These are phyloP conservation scores for Penicillium ochrochloron DNA, from an alignment of 495 filamentous ascomycete species.

Conservation along the genomic window DNA sequence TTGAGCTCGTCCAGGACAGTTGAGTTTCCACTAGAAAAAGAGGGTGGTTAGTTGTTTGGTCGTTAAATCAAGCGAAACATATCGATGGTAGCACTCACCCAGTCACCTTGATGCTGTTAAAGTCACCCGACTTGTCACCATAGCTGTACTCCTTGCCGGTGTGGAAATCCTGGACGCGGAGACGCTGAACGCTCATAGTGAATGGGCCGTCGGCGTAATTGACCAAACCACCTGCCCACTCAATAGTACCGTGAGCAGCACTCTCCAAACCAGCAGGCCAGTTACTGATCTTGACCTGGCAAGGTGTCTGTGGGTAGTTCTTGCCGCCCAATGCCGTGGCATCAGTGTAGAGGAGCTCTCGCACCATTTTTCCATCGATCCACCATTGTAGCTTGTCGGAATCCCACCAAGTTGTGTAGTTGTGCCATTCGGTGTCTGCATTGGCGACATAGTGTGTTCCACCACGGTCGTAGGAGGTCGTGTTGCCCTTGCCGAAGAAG, in stretches of 20 bases:
- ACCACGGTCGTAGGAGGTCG: constrained; percentile 73
- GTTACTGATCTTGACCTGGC: constrained; percentile 76
- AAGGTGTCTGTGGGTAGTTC: constrained; percentile 89
- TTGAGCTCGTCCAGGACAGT: constrained; percentile 45
- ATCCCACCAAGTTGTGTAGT: constrained; percentile 91
- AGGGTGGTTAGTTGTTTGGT: background rate
- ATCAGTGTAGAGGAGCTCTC: constrained; percentile 64
- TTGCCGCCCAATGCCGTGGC: constrained; percentile 53
- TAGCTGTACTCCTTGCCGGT: constrained; percentile 47
- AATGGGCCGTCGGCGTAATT: constrained; percentile 70
- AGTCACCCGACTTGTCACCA: constrained; percentile 39
- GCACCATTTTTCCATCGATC: constrained; percentile 71
- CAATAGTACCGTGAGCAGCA: constrained; percentile 57
- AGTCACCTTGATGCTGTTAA: constrained; percentile 47
- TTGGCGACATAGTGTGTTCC: constrained; percentile 63
- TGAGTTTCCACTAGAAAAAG: constrained; percentile 58
- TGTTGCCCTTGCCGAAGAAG: constrained; percentile 90
- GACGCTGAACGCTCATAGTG: constrained; percentile 65
- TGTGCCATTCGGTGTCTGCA: constrained; percentile 72
- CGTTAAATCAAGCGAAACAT: background rate
- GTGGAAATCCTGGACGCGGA: constrained; percentile 46
- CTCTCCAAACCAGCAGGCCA: constrained; percentile 76
- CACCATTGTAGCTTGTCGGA: constrained; percentile 77
- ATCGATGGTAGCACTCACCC: constrained; percentile 48
- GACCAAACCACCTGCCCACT: constrained; percentile 56